Conservation (phyloP, 306 rosid species). For the Glycine latifolia region DNA sequence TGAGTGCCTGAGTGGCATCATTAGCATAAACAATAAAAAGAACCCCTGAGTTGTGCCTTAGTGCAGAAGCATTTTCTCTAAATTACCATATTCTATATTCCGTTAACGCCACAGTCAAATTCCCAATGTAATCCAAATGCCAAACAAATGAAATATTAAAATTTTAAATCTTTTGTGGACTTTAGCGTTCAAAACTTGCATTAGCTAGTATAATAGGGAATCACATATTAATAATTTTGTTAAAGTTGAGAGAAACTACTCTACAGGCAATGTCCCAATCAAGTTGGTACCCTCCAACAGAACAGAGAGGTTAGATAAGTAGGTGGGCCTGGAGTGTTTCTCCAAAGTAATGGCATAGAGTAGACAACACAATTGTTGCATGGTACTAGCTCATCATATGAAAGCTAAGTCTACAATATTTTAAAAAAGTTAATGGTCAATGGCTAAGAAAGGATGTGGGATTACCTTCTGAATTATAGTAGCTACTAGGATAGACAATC, state of each 20-base stretch:
- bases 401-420: slow-evolving; percentile 17
- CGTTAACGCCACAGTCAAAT: slow-evolving; percentile 43
- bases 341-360: slow-evolving; percentile 47
- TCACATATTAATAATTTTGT: slow-evolving; percentile 32
- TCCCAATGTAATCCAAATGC: slow-evolving; percentile 38
- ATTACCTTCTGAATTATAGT: slow-evolving; percentile 33
- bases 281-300: slow-evolving; percentile 44
- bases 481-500: slow-evolving; percentile 40
- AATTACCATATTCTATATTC: slow-evolving; percentile 50
- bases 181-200: slow-evolving; percentile 36
- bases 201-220: slow-evolving; percentile 28
- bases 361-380: slow-evolving; percentile 56
- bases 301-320: slow-evolving; percentile 44
- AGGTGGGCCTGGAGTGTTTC: slow-evolving; percentile 67
- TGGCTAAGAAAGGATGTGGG: neutral
- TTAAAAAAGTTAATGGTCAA: neutral
- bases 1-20: slow-evolving; percentile 34
- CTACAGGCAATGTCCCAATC: slow-evolving; percentile 50
- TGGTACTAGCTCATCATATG: slow-evolving; percentile 37
- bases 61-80: slow-evolving; percentile 47
- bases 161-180: slow-evolving; percentile 31
- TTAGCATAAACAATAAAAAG: slow-evolving; percentile 39
- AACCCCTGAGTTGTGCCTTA: slow-evolving; percentile 25
- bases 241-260: slow-evolving; percentile 53
- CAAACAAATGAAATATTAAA: slow-evolving; percentile 38